Evolutionary conservation across 257 asterid genomes (phyloP).

Genomic region (Gynochthodes officinalis): DNA sequence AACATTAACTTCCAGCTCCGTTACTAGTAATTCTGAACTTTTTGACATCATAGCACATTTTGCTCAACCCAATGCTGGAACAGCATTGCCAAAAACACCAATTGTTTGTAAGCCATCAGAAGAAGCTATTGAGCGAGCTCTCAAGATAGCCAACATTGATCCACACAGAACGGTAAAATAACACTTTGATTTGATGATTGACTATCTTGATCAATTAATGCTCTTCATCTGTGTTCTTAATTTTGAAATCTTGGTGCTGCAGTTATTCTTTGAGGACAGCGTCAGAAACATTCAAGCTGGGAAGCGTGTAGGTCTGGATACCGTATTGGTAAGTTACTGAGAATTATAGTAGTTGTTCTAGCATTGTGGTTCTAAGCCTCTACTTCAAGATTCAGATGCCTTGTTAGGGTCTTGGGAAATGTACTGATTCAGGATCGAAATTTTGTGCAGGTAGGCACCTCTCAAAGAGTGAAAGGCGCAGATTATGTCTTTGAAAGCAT

Average conservation of each 20-base stretch:
- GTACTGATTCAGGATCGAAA: not conserved
- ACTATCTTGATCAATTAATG: not conserved
- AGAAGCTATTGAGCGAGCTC: slow-evolving; percentile 71
- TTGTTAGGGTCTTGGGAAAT: not conserved
- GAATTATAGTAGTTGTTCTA: not conserved
- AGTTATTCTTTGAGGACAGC: slow-evolving; percentile 95
- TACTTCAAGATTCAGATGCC: too few relatives aligned
- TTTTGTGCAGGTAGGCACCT: slow-evolving; percentile 64
- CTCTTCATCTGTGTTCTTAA: slow-evolving; percentile 7
- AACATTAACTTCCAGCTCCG: slow-evolving; percentile 12
- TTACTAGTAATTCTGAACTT: slow-evolving; percentile 31
- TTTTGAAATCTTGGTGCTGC: slow-evolving; percentile 14
- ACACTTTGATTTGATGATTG: not conserved
- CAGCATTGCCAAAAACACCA: slow-evolving; percentile 75
- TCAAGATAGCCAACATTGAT: slow-evolving; percentile 68
- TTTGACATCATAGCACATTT: slow-evolving; percentile 82
- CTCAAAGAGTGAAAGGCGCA: slow-evolving; percentile 83
- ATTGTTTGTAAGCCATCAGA: slow-evolving; percentile 87
- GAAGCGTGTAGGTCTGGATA: slow-evolving; percentile 72
- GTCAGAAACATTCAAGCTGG: slow-evolving; percentile 78
- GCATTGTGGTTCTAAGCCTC: not conserved
- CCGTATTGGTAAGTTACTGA: slow-evolving; percentile 62
- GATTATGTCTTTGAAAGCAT: slow-evolving; percentile 90
- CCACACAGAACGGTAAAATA: slow-evolving; percentile 74
- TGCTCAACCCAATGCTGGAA: slow-evolving; percentile 45